A percentile compares a stretch with the other conserved stretches of the same genome.
Conservation (phyloP, 179 eudicot species). For the Camellia oleifera region DNA sequence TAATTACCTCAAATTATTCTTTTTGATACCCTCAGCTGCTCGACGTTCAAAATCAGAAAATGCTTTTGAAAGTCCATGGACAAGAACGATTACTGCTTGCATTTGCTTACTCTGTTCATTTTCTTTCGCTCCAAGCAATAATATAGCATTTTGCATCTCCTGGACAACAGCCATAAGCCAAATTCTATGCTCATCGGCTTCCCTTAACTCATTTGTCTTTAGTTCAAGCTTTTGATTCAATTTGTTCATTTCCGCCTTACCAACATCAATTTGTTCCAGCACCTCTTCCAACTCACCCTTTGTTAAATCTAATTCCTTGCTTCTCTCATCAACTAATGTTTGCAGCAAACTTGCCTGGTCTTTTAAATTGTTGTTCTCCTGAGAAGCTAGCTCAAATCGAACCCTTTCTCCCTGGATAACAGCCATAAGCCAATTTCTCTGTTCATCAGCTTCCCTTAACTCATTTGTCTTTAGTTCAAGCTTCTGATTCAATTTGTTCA, state of each 20-base stretch:
- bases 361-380: conserved; percentile 36
- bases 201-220: conserved; percentile 29
- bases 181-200: conserved; percentile 28
- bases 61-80: conserved; percentile 36
- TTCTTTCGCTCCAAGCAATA: conserved; percentile 35
- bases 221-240: conserved; percentile 37
- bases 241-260: conserved; percentile 25
- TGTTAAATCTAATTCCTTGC: conserved; percentile 35
- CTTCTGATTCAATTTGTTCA: conserved; percentile 30
- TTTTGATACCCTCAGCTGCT: conserved; percentile 36
- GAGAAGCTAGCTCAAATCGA: conserved; percentile 29
- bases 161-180: conserved; percentile 24
- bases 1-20: conserved; percentile 53
- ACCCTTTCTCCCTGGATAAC: conserved; percentile 35
- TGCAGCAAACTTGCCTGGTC: conserved; percentile 28
- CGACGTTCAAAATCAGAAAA: conserved; percentile 46
- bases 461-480: conserved; percentile 31
- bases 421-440: conserved; percentile 22
- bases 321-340: conserved; percentile 27
- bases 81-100: conserved; percentile 32
- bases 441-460: conserved; percentile 30
- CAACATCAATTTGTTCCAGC: conserved; percentile 34
- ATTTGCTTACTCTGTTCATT: conserved; percentile 46
- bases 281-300: conserved; percentile 32
- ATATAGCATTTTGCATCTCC: conserved; percentile 29